Evolutionary conservation across 441 rosid genomes (phyloP).

Genomic region (Pelargonium citronellum): DNA sequence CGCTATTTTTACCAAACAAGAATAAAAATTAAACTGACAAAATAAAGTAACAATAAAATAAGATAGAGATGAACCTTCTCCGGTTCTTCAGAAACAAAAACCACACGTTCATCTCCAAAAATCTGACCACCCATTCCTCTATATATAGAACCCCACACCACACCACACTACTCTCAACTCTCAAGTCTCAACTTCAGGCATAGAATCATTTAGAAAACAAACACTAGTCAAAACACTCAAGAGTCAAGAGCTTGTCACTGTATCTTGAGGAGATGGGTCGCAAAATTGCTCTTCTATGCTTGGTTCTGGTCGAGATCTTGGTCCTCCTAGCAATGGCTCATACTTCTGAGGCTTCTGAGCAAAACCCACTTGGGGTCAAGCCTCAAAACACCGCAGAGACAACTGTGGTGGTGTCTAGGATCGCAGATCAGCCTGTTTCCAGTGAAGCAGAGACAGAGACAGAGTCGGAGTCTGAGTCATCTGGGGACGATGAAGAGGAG

Average conservation of each 20-base stretch:
- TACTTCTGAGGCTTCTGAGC: conserved; percentile 15
- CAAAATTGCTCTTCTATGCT: conserved; percentile 20
- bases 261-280: conserved; percentile 13
- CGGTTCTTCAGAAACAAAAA: neutral
- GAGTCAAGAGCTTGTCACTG: too few relatives aligned
- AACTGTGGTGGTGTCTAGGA: neutral
- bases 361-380: conserved; percentile 17
- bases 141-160: neutral
- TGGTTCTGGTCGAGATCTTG: conserved; percentile 30
- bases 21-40: neutral
- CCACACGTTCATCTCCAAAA: neutral
- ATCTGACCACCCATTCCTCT: neutral
- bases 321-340: conserved; percentile 26
- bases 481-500: neutral
- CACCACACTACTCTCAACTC: neutral
- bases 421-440: conserved; percentile 19
- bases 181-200: too few relatives aligned
- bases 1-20: neutral
- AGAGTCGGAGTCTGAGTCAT: neutral
- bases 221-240: too few relatives aligned
- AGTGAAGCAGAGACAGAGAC: conserved; percentile 11
- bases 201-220: too few relatives aligned
- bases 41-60: too few relatives aligned
- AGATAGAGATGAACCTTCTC: neutral
- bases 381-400: neutral